These are phyloP conservation scores for Suhomyces faveliae DNA, from an alignment of 805 yeast genomes.

Conservation along the genomic window DNA sequence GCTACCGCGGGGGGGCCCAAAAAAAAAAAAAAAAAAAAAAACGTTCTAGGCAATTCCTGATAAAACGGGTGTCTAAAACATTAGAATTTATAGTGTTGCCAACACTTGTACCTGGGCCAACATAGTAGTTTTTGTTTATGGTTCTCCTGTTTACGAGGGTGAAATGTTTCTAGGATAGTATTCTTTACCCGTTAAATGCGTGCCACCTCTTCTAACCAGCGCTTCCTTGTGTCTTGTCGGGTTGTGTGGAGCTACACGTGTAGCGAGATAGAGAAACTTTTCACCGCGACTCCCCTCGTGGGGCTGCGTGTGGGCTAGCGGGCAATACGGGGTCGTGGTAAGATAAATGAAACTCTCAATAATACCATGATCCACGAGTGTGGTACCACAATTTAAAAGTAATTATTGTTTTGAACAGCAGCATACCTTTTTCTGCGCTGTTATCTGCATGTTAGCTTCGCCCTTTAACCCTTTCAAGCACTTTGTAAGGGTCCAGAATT, in stretches of 20 bases:
- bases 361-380: neutral
- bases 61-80: neutral
- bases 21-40: constrained; percentile 2
- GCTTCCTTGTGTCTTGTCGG: neutral
- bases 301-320: neutral
- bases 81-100: neutral
- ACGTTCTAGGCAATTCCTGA: constrained; percentile 1
- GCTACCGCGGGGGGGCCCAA: neutral
- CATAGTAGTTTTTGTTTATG: neutral
- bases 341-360: neutral
- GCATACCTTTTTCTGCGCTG: neutral
- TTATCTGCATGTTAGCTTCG: neutral
- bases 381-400: neutral
- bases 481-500: neutral
- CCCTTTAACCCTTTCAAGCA: neutral
- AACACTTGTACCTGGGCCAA: neutral
- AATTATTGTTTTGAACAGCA: neutral
- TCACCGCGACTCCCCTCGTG: constrained; percentile 1
- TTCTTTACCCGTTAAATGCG: neutral
- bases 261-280: neutral
- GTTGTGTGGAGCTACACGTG: neutral
- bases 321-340: neutral
- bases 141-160: neutral
- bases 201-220: constrained; percentile 1
- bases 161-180: neutral